phyloP scores from a whole-genome alignment of 805 yeast species.

The Kodamaea kakaduensis region DNA sequence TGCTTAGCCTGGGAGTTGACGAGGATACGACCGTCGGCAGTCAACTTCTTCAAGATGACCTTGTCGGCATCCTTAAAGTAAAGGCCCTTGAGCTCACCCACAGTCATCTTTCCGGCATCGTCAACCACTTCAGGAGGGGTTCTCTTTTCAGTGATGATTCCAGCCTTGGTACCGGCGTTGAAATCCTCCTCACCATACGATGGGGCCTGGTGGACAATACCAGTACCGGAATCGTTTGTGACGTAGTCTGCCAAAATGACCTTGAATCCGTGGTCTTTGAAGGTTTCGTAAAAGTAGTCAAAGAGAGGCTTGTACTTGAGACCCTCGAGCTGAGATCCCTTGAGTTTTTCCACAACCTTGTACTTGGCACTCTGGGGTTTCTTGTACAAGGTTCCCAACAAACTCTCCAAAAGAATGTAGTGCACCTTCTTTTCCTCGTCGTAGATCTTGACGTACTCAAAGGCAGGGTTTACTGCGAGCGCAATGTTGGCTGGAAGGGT shows the following conservation, averaged over 20 bases:
- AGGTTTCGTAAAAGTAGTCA: slow-evolving; percentile 72
- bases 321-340: slow-evolving; percentile 80
- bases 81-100: slow-evolving; percentile 69
- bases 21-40: slow-evolving; percentile 71
- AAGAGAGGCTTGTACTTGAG: slow-evolving; percentile 78
- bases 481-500: slow-evolving; percentile 94
- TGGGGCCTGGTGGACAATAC: slow-evolving; percentile 98
- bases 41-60: slow-evolving; percentile 77
- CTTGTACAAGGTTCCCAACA: slow-evolving; percentile 82
- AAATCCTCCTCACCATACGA: slow-evolving; percentile 99
- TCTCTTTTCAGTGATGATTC: slow-evolving; percentile 65
- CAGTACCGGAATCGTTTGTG: slow-evolving; percentile 94
- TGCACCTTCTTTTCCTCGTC: slow-evolving; percentile 82
- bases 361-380: slow-evolving; percentile 89
- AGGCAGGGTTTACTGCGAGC: slow-evolving; percentile 84
- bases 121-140: slow-evolving; percentile 93
- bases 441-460: slow-evolving; percentile 86
- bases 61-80: slow-evolving; percentile 97
- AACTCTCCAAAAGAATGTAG: slow-evolving; percentile 79
- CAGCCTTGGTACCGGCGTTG: slow-evolving; percentile 70
- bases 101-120: slow-evolving; percentile 87
- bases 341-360: slow-evolving; percentile 73
- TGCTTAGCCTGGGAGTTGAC: slow-evolving; percentile 83
- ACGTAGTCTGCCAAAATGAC: slow-evolving; percentile 84
- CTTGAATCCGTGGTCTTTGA: slow-evolving; percentile 72